Percentiles rank a stretch among this genome's conserved stretches.
Evolutionary conservation across 441 rosid species (phyloP).

Genomic region (Syzygium malaccense): DNA sequence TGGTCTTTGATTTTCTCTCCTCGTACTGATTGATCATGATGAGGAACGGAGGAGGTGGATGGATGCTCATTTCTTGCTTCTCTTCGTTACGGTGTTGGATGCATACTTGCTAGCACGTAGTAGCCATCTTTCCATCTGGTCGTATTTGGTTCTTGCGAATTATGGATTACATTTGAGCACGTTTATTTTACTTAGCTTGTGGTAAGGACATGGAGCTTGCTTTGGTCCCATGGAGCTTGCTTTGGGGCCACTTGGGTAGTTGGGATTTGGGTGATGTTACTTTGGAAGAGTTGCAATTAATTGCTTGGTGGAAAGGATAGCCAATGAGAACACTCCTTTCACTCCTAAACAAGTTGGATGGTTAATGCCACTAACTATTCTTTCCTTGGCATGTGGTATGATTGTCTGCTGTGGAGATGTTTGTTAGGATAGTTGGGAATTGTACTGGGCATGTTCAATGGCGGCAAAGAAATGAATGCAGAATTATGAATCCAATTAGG

Average conservation of each 20-base stretch:
- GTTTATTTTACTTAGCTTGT: not conserved
- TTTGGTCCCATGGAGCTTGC: not conserved
- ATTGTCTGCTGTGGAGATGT: not conserved
- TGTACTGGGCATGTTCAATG: not conserved
- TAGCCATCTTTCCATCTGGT: not conserved
- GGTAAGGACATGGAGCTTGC: not conserved
- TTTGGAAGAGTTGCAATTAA: not conserved
- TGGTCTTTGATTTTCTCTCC: not conserved
- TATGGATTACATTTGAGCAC: not conserved
- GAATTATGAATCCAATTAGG: not conserved
- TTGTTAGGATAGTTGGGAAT: not conserved
- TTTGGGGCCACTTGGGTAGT: not conserved
- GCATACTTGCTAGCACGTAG: not conserved
- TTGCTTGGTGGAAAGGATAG: not conserved
- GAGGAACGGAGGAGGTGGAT: not conserved
- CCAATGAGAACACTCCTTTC: not conserved
- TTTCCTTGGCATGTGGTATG: not conserved
- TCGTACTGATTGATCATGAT: not conserved
- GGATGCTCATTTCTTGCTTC: not conserved
- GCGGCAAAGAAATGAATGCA: not conserved
- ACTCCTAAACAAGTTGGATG: not conserved
- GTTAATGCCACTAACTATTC: not conserved
- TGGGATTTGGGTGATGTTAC: not conserved
- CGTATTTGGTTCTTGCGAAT: not conserved
- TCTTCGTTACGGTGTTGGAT: not conserved